Evolutionary conservation across 2,329 filamentous ascomycete species (phyloP), one percentile per base, ranked within the genome.

Genomic region (Mycosphaerelloides madeirae): DNA sequence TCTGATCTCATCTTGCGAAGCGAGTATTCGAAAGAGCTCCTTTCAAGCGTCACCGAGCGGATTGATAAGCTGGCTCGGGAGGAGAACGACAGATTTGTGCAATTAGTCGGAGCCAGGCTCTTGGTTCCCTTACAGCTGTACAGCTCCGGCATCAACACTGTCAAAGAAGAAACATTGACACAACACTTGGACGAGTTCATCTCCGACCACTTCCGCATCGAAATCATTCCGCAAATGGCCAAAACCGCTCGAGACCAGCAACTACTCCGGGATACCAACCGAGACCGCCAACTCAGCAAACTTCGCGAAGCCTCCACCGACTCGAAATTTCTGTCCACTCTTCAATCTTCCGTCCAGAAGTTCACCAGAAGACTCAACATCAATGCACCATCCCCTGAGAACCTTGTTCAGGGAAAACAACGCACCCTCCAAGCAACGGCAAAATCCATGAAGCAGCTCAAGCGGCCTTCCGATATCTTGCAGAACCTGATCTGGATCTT

Each of bases 401-500:
- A 31, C 13, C 28, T 59, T 3, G 16, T 39, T 8, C 29, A 34
- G 1, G 44, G 41, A 3, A 60, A 59, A 35, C 19, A 41, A 1
- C 36, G 49, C 3, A 49, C 49, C 3, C 36, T 63, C 1, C 40
- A 38, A 18, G 43, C 55, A 18, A 56, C 52, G 20, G 14, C 55
- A 6, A 52, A 46, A 22, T 50, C 41, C 5, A 55, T 64, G 44
- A 38, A 40, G 2, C 55, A 50, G 20, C 54, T 57, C 43, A 58
- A 48, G 15, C 46, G 59, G 11, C 52, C 50, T 6, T 58, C 53
- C 8, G 61, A 64, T 41, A 43, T 64, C 1, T 48, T 65, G 29
- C 62, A 65, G 48, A 59, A 64, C 29, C 44, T 59, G 3, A 50
- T 59, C 15, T 65, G 62, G 62, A 49, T 65, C 8, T 33, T 60